Evolutionary conservation across 1,284 basidiomycete species (phyloP), one percentile per base, ranked within the genome.

Genomic region (Ceratobasidium papillatum): DNA sequence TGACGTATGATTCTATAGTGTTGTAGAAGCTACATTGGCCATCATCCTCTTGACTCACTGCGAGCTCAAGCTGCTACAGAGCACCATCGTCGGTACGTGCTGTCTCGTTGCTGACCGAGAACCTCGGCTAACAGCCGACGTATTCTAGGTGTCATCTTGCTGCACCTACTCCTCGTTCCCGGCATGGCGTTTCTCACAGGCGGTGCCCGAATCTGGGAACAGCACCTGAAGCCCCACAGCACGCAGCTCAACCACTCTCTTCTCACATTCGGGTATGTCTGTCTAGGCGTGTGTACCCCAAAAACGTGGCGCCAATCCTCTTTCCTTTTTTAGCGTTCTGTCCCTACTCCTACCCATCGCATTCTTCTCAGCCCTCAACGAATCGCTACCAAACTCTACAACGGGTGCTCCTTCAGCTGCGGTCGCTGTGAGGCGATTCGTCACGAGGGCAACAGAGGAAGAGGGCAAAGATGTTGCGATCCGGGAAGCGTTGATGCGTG

Each of bases 11-110:
- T 71, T n/a, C 17, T 14, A 8, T 54, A 84, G 84, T 65, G 80
- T 81, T 14, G 83, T 85, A 0, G 90, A 92, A 82, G 90, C 87
- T 0, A 89, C 89, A 0, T 82, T 92, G 2, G 89, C 89, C 0
- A 89, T 92, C 71, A 87, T 91, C 74, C 82, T 92, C 9, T 81
- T 92, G 7, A 78, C 81, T 17, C 87, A 87, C 80, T 90, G 90
- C 87, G 87, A 91, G 45, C 81, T 90, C 12, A 78, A 77, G 27
- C 75, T 80, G n/a, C 80, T 90, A 34, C 89, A 90, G 77, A 85
- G 88, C 0, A 90, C 89, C 0, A 85, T 90, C 34, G 82, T 87
- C 54, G 88, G 87, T 87, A 75, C 25, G 81, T 78, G 32, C 27
- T 43, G 14, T 27, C n/a, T n/a, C n/a, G n/a, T n/a, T n/a, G n/a